phyloP scores from a whole-genome alignment of 75 land plant species.

The Picea sitchensis region DNA sequence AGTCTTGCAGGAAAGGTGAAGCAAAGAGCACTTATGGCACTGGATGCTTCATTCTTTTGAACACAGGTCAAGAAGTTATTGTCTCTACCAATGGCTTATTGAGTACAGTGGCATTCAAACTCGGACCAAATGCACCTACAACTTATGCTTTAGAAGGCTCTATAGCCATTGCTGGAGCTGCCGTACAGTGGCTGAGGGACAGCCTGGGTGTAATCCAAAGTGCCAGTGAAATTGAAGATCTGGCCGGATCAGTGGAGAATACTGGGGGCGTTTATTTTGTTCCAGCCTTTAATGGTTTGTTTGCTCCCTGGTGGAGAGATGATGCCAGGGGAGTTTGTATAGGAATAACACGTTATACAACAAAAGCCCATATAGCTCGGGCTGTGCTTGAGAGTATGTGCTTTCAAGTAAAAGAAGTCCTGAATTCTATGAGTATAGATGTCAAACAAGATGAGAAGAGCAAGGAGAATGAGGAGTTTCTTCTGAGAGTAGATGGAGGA shows the following conservation, averaged over 20 bases:
- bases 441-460: constrained; percentile 42
- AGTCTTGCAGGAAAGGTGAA: constrained; percentile 77
- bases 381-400: constrained; percentile 96
- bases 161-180: constrained; percentile 97
- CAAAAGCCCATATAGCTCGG: constrained; percentile 83
- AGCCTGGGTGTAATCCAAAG: constrained; percentile 75
- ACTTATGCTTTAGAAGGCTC: constrained; percentile 96
- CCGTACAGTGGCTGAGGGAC: constrained; percentile 98
- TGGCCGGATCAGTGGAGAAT: constrained; percentile 66
- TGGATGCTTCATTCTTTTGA: constrained; percentile 92
- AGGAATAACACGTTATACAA: constrained; percentile 89
- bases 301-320: constrained; percentile 99
- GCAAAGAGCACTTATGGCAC: constrained; percentile 99
- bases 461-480: constrained; percentile 48
- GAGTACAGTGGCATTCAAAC: constrained; percentile 85
- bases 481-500: constrained; percentile 94
- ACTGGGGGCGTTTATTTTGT: constrained; percentile 95
- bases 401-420: constrained; percentile 91
- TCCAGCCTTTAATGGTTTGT: constrained; percentile 96
- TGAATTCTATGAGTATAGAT: constrained; percentile 83
- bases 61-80: constrained; percentile 15
- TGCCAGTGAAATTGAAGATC: constrained; percentile 75
- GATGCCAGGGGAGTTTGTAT: constrained; percentile 95
- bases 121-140: constrained; percentile 75
- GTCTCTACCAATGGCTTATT: constrained; percentile 78